Conservation (phyloP, 306 rosid species). For the Cicer chorassanicum region DNA sequence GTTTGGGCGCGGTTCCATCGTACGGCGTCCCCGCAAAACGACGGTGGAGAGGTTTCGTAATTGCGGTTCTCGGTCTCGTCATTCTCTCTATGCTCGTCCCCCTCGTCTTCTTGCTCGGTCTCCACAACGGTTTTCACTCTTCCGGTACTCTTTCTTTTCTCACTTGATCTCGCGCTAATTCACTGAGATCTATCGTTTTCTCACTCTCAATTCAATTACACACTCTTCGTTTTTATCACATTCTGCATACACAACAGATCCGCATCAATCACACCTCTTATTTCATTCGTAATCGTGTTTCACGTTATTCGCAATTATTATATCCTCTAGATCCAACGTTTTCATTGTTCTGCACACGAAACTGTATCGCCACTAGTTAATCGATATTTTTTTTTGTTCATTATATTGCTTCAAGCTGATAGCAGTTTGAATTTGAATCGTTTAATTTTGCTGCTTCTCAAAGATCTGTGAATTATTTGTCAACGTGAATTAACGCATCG, state of each 20-base stretch:
- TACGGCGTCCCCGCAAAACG: constrained; percentile 66
- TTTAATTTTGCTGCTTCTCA: constrained; percentile 10
- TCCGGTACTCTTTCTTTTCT: constrained; percentile 52
- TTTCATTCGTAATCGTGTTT: not conserved
- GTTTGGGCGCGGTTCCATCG: constrained; percentile 60
- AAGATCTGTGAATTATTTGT: constrained; percentile 24
- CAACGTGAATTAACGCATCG: not conserved
- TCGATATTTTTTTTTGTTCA: not conserved
- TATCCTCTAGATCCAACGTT: constrained; percentile 38
- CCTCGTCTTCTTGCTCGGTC: constrained; percentile 89
- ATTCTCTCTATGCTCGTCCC: constrained; percentile 97
- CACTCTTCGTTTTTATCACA: constrained; percentile 4
- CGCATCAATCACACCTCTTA: constrained; percentile 10
- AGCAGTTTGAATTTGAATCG: not conserved
- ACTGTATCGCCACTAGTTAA: not conserved
- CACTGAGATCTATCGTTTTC: constrained; percentile 60
- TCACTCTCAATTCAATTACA: constrained; percentile 4
- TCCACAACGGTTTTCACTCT: constrained; percentile 88
- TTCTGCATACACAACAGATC: constrained; percentile 39
- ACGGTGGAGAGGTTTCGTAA: constrained; percentile 85
- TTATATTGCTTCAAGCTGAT: constrained; percentile 6
- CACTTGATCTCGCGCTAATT: constrained; percentile 28
- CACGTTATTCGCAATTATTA: not conserved
- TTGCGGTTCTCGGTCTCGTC: constrained; percentile 89
- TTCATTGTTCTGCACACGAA: not conserved